Percentiles rank a stretch among this genome's conserved stretches.
These are phyloP conservation scores for Pseudocercospora vitis DNA, from an alignment of 2,329 filamentous ascomycete genomes.

Conservation along the genomic window DNA sequence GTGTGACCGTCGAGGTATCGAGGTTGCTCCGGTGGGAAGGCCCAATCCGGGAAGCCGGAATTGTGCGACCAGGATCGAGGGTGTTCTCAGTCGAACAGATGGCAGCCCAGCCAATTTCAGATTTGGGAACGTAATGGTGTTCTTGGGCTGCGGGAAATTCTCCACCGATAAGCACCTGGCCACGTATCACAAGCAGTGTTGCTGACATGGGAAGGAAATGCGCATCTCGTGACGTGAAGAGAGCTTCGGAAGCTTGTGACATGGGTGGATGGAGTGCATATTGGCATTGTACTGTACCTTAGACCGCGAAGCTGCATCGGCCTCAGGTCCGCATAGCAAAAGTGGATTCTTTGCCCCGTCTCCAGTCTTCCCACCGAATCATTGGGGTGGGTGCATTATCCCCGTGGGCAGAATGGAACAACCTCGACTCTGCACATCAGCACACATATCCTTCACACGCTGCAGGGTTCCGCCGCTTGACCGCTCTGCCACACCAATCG, in stretches of 20 bases:
- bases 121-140: not conserved
- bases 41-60: not conserved
- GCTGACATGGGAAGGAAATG: not conserved
- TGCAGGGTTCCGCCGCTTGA: not conserved
- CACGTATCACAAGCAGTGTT: not conserved
- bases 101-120: not conserved
- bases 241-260: not conserved
- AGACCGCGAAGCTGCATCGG: not conserved
- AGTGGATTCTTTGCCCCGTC: not conserved
- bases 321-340: not conserved
- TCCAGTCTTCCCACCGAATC: not conserved
- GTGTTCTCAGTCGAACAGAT: not conserved
- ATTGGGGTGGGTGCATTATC: not conserved
- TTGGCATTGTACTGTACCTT: not conserved
- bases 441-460: not conserved
- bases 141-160: not conserved
- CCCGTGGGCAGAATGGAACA: not conserved
- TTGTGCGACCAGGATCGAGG: not conserved
- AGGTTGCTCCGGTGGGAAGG: not conserved
- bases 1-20: not conserved
- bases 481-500: not conserved
- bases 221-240: not conserved
- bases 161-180: constrained; percentile 2
- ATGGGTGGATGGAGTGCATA: no score
- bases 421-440: not conserved